Base-by-base conservation (phyloP, 2,329 filamentous ascomycete genomes). In the Botrytis pseudocinerea region DNA sequence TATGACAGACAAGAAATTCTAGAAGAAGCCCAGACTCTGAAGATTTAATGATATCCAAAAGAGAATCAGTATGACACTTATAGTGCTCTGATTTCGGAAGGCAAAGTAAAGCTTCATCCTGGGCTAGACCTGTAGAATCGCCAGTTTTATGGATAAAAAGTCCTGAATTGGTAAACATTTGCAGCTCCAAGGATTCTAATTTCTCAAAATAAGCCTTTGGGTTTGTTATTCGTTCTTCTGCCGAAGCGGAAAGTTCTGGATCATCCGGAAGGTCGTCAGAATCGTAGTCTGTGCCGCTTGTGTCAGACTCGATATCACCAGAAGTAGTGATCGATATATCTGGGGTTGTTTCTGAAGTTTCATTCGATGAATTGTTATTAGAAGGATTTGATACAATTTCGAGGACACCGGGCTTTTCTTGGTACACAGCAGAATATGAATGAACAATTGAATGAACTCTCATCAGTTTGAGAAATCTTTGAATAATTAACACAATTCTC, bases 261-360 rank as follows among this genome's bases (percentile, higher is more conserved):
- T 71, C 44, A 38, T 71, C 61, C n/a, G 60, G 46, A 35, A 71
- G 46, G 42, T 64, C 46, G 32, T 28, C 38, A 6, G 69, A 71
- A 54, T 64, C 38, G 51, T 65, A 71, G 32, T 71, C 20, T 1
- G 59, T 65, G 8, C 44, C 46, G 12, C 64, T 60, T 16, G 60
- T 65, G 28, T 28, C 12, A 35, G 42, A 35, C 9, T 69, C 66
- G 25, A 68, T 16, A 35, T 54, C 46, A 10, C 25, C 32, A 8
- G 51, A 22, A n/a, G 48, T 38, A 20, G 48, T 22, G 20, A 20
- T 40, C 9, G 40, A 35, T 18, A 22, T 68, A 8, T 42, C 35
- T 25, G 40, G 48, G 6, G 46, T 42, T 40, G 25, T 42, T 57
- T 68, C 25, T 16, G 35, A 48, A 40, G 2, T n/a, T 12, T 40